Evolutionary conservation across 768 basidiomycete genomes (phyloP).

Genomic region (Boletales sp.): DNA sequence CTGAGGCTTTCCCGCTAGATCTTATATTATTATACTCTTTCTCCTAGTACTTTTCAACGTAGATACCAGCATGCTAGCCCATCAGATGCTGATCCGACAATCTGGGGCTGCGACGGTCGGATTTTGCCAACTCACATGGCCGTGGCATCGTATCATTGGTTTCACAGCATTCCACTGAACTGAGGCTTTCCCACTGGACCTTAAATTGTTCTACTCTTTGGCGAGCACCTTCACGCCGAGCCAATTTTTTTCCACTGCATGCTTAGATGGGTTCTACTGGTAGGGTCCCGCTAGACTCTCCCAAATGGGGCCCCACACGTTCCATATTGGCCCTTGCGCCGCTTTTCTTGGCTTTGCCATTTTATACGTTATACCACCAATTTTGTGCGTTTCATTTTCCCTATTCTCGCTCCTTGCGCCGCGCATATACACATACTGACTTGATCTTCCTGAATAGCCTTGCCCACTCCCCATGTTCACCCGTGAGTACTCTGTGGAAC

Average conservation of each 20-base stretch:
- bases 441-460: conserved; percentile 33
- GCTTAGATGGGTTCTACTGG: conserved; percentile 4
- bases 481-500: conserved; percentile 36
- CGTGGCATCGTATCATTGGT: too few relatives aligned
- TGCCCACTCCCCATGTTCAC: conserved; percentile 53
- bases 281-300: background rate
- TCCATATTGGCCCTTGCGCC: conserved; percentile 55
- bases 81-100: too few relatives aligned
- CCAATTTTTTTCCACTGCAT: background rate
- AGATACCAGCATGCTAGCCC: too few relatives aligned
- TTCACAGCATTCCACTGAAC: too few relatives aligned
- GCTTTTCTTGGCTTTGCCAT: conserved; percentile 48
- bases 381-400: conserved; percentile 35
- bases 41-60: too few relatives aligned
- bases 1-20: too few relatives aligned
- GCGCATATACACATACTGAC: conserved; percentile 1
- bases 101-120: too few relatives aligned
- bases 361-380: conserved; percentile 46
- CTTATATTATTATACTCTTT: too few relatives aligned
- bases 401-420: background rate
- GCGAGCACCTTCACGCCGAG: background rate
- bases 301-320: conserved; percentile 54
- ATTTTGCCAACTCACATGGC: too few relatives aligned
- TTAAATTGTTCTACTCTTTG: background rate
- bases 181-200: too few relatives aligned